These are phyloP conservation scores for Syzygium jambos DNA, from an alignment of 345 rosid genomes.

Conservation along the genomic window DNA sequence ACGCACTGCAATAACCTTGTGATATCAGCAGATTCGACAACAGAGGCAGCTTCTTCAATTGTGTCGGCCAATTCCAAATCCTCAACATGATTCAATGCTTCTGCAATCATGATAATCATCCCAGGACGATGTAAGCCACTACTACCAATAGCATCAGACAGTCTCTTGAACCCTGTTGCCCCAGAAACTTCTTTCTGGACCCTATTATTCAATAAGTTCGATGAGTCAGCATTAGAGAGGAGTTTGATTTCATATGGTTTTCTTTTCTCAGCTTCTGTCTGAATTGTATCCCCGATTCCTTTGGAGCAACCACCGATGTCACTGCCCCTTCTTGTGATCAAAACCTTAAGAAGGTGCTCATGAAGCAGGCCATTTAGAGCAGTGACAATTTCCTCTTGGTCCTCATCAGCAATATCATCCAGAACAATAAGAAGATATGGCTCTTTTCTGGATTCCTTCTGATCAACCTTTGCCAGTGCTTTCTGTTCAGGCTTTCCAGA, in stretches of 20 bases:
- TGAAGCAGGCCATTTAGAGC: not conserved
- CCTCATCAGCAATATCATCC: not conserved
- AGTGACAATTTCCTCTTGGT: fast-evolving
- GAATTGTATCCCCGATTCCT: not conserved
- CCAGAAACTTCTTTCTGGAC: fast-evolving
- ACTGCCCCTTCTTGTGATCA: not conserved
- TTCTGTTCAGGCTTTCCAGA: not conserved
- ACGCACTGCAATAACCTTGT: not conserved
- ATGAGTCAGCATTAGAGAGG: fast-evolving
- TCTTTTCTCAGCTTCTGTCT: fast-evolving
- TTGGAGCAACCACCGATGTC: fast-evolving
- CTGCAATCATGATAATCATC: not conserved
- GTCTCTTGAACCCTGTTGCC: fast-evolving
- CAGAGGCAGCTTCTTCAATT: not conserved
- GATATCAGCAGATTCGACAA: not conserved
- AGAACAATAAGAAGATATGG: not conserved
- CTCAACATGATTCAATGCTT: not conserved
- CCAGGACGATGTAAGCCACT: fast-evolving
- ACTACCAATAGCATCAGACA: fast-evolving
- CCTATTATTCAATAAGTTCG: fast-evolving
- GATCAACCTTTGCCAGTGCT: fast-evolving
- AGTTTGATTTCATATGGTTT: fast-evolving
- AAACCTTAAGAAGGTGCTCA: fast-evolving
- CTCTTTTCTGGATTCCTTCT: not conserved
- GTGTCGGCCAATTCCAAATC: not conserved